Base-by-base conservation (phyloP, 768 basidiomycete species). In the Trichaptum fuscoviolaceum region DNA sequence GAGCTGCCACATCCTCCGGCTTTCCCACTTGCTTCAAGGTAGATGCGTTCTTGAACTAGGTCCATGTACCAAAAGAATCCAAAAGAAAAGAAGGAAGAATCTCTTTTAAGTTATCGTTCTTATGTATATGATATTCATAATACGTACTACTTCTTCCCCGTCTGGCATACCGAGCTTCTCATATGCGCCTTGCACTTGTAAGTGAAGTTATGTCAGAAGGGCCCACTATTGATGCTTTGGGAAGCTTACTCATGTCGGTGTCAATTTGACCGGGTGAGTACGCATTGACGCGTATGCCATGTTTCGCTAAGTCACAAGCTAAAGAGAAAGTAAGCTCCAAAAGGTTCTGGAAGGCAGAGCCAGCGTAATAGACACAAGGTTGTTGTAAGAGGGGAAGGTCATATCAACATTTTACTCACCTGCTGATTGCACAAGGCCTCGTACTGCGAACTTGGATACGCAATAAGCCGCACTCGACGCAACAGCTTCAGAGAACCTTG, bases 1-100 rank as follows among this genome's bases (percentile, higher is more conserved):
- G 71, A 58, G 71, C 73, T 35, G 75, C 76, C 66, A 77, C 73
- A 67, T 77, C 75, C 66, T 77, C 75, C 2, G 76, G 76, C 65
- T 72, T 64, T 36, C 75, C 76, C 12, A 52, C 42, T 52, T 52
- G 42, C 20, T 52, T 52, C 42, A 52, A 52, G 10, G 42, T 52
- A 20, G 42, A 52, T 2, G 42, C 3, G 42, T 52, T 52, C 42
- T 52, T 52, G 42, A 52, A 52, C 42, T 52, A 30, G 8, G 30
- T 8, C 30, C 30, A 30, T 30, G 4, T 3, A 30, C 30, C 30
- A 30, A 52, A 52, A 7, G 17, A 36, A 7, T 36, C 17, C 17
- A 36, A 15, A 12, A 20, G 42, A 52, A 52, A 52, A 52, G 42
- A 52, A 52, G 5, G 8, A 30, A 30, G n/a, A n/a, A n/a, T n/a